Evolutionary conservation across 108 stramenopile genomes (phyloP).

Genomic region (Cyclotella baltica): DNA sequence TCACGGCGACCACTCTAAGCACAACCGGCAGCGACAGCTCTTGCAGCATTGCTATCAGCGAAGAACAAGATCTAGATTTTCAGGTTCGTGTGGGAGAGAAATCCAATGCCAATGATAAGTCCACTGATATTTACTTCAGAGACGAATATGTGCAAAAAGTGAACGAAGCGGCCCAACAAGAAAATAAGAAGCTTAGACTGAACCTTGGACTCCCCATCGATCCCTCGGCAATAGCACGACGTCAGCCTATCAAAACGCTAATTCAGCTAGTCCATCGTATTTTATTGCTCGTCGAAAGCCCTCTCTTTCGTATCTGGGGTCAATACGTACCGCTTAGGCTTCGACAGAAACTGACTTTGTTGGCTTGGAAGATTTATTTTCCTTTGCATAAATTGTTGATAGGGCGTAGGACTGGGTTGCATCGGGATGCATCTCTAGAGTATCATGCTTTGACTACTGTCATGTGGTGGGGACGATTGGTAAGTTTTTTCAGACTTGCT

Average conservation of each 20-base stretch:
- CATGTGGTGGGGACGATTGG: conserved; percentile 72
- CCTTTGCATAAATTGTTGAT: conserved; percentile 64
- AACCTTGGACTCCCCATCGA: conserved; percentile 70
- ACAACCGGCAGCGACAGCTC: conserved; percentile 1
- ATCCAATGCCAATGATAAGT: background rate
- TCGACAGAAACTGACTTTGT: conserved; percentile 56
- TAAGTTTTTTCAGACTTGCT: conserved; percentile 9
- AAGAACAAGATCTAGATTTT: background rate
- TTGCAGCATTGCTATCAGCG: conserved; percentile 4
- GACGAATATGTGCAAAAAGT: conserved; percentile 2
- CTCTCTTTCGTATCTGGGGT: conserved; percentile 57
- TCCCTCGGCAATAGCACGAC: conserved; percentile 45
- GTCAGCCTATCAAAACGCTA: conserved; percentile 39
- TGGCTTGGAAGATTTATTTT: conserved; percentile 72
- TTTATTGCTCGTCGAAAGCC: conserved; percentile 53
- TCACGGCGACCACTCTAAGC: background rate
- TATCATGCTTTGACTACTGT: conserved; percentile 82
- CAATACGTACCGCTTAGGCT: conserved; percentile 54
- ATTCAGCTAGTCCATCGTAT: conserved; percentile 39
- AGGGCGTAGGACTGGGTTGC: conserved; percentile 63
- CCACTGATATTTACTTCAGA: conserved; percentile 5
- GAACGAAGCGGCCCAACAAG: conserved; percentile 44
- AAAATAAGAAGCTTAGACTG: conserved; percentile 62
- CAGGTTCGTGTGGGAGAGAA: background rate
- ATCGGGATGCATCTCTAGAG: conserved; percentile 63